phyloP scores from a whole-genome alignment of 179 eudicot genomes.

The Carnegiea gigantea region DNA sequence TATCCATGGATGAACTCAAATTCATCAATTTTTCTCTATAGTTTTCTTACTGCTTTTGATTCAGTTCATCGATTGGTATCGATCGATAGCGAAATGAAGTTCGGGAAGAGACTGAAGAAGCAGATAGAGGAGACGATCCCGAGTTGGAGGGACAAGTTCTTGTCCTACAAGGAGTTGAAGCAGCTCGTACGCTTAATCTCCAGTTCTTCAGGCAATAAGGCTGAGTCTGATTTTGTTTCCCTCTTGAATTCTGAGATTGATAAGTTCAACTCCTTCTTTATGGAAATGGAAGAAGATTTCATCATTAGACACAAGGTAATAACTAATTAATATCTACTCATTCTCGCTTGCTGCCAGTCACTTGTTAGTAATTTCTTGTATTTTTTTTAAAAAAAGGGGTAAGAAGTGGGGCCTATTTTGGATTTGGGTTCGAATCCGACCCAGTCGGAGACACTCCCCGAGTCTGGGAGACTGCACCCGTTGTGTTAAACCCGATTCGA shows the following conservation, averaged over 20 bases:
- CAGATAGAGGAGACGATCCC: slow-evolving; percentile 74
- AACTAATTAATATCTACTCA: neutral
- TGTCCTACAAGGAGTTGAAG: slow-evolving; percentile 77
- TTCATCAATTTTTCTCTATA: neutral
- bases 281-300: slow-evolving; percentile 89
- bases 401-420: neutral
- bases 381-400: neutral
- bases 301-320: slow-evolving; percentile 68
- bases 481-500: neutral
- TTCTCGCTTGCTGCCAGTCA: neutral
- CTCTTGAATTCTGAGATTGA: slow-evolving; percentile 73
- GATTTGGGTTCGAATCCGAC: neutral
- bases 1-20: neutral
- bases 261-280: slow-evolving; percentile 70
- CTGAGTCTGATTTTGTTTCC: slow-evolving; percentile 62
- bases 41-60: no score
- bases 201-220: slow-evolving; percentile 35
- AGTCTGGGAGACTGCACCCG: neutral
- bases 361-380: no score
- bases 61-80: neutral
- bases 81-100: slow-evolving; percentile 48
- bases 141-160: slow-evolving; percentile 72
- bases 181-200: slow-evolving; percentile 59
- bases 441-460: neutral
- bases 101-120: slow-evolving; percentile 73